Percentiles rank a stretch among this genome's conserved stretches.
phyloP scores from a whole-genome alignment of 495 filamentous ascomycete genomes.

The Trichocladium antarcticum region DNA sequence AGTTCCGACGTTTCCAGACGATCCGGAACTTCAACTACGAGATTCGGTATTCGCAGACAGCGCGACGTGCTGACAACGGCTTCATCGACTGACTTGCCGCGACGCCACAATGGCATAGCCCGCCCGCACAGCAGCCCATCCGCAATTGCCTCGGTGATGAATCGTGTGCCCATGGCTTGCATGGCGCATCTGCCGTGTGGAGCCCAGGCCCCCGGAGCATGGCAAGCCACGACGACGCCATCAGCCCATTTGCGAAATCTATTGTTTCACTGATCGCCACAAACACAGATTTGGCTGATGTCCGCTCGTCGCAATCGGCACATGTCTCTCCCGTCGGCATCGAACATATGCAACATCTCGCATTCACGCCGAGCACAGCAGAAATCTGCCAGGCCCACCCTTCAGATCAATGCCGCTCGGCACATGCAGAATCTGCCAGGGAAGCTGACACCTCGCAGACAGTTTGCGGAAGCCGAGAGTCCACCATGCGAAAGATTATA shows the following conservation, averaged over 20 bases:
- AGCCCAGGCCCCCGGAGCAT: too few relatives aligned
- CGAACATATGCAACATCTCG: neutral
- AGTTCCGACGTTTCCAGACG: neutral
- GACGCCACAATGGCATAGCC: neutral
- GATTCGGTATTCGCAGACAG: neutral
- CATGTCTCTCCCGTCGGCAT: too few relatives aligned
- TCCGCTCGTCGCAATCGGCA: too few relatives aligned
- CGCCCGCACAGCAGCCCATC: neutral
- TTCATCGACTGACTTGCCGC: neutral
- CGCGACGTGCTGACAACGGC: neutral
- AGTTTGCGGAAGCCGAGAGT: neutral
- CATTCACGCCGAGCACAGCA: too few relatives aligned
- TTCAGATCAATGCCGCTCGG: neutral
- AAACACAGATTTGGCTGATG: neutral
- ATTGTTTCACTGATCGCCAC: constrained; percentile 10
- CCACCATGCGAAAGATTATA: too few relatives aligned
- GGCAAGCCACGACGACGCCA: neutral
- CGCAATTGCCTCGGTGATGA: neutral
- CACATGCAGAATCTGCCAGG: neutral
- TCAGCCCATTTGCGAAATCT: neutral
- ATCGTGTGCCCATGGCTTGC: neutral
- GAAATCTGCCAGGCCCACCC: too few relatives aligned
- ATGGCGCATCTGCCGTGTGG: neutral
- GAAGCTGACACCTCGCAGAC: neutral
- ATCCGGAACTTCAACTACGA: neutral